Conservation (phyloP, 371 early-diverging fungal genomes). For the Mortierella polycephala region DNA sequence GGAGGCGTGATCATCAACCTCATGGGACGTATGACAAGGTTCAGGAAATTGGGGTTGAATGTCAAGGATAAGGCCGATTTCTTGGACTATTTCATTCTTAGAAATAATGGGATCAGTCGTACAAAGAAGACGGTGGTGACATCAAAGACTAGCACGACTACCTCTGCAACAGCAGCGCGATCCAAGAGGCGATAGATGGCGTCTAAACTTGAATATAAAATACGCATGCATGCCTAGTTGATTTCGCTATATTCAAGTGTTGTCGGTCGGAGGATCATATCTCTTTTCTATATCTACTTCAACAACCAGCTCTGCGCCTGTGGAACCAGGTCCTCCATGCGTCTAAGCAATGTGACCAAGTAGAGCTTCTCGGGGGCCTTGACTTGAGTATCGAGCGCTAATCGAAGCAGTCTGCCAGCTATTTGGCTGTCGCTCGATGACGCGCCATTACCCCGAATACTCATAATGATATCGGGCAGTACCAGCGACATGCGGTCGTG, state of each 20-base stretch:
- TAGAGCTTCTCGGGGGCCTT: slow-evolving; percentile 16
- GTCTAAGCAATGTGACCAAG: slow-evolving; percentile 30
- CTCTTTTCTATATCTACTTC: slow-evolving; percentile 1
- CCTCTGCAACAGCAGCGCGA: slow-evolving; percentile 11
- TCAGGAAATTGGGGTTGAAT: slow-evolving; percentile 78
- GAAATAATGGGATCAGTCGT: slow-evolving; percentile 56
- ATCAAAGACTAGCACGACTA: slow-evolving; percentile 4
- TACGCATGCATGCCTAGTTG: too few relatives aligned
- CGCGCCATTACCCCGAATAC: slow-evolving; percentile 6
- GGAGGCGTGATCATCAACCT: slow-evolving; percentile 68
- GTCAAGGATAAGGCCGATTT: slow-evolving; percentile 84
- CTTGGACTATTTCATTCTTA: slow-evolving; percentile 76
- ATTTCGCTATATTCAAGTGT: too few relatives aligned
- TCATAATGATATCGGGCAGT: slow-evolving; percentile 41
- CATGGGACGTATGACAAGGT: slow-evolving; percentile 74
- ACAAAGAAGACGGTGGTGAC: slow-evolving; percentile 10
- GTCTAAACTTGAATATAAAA: too few relatives aligned
- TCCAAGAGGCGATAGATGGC: slow-evolving; percentile 26
- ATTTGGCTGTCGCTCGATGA: slow-evolving; percentile 27
- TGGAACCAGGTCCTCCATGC: slow-evolving; percentile 42
- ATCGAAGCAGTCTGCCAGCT: slow-evolving; percentile 22
- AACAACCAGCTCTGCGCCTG: slow-evolving; percentile 33
- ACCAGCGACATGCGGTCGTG: slow-evolving; percentile 20
- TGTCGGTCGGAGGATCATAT: too few relatives aligned
- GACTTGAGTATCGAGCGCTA: slow-evolving; percentile 31